phyloP scores from a whole-genome alignment of 371 early-diverging fungal species.

The Circinella minor region DNA sequence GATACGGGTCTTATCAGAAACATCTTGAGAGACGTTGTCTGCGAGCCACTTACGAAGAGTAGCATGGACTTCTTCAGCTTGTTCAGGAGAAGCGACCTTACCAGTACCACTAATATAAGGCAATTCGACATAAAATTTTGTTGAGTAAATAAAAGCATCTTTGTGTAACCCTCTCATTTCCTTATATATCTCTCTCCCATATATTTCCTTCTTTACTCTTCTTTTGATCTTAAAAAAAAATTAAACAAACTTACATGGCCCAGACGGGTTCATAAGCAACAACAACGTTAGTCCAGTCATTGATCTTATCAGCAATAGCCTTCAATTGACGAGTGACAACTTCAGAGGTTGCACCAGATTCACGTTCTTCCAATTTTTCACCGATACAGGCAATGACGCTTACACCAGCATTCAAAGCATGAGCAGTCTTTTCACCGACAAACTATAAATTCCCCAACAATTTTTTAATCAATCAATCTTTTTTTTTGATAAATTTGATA shows the following conservation, averaged over 20 bases:
- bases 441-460: conserved; percentile 28
- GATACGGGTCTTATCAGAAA: conserved; percentile 90
- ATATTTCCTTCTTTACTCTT: not conserved
- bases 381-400: conserved; percentile 98
- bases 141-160: too few relatives aligned
- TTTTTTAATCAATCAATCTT: not conserved
- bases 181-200: too few relatives aligned
- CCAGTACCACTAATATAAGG: conserved; percentile 84
- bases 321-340: conserved; percentile 92
- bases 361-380: conserved; percentile 95
- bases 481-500: not conserved
- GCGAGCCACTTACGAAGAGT: conserved; percentile 90
- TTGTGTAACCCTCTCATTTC: too few relatives aligned
- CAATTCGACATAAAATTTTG: not conserved
- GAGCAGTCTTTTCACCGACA: conserved; percentile 88
- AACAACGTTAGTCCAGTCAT: conserved; percentile 92
- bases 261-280: conserved; percentile 99
- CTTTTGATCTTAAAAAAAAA: not conserved
- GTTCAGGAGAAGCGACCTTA: conserved; percentile 95
- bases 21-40: conserved; percentile 79
- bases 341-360: conserved; percentile 82
- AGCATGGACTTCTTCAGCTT: conserved; percentile 97
- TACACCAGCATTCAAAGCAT: conserved; percentile 88
- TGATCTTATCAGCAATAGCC: conserved; percentile 72
- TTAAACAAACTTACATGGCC: conserved; percentile 72